Evolutionary conservation across 495 filamentous ascomycete genomes (phyloP).

Genomic region (Talaromyces trachyspermus): DNA sequence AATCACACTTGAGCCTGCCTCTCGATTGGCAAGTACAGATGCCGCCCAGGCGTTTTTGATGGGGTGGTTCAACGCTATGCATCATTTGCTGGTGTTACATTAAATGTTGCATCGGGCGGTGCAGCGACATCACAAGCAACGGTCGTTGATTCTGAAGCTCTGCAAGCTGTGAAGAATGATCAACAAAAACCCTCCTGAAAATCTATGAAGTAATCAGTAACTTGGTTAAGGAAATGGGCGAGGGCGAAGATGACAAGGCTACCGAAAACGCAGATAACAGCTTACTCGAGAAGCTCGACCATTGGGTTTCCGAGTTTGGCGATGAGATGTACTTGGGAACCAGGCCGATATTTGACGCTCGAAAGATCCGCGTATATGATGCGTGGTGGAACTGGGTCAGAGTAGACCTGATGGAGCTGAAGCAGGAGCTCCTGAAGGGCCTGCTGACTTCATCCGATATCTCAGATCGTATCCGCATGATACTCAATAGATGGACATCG

Average conservation of each 20-base stretch:
- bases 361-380: not conserved
- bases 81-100: constrained; percentile 68
- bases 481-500: constrained; percentile 18
- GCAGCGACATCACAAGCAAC: constrained; percentile 65
- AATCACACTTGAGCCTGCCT: constrained; percentile 83
- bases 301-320: constrained; percentile 91
- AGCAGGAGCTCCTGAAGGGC: not conserved
- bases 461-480: constrained; percentile 8
- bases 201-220: constrained; percentile 91
- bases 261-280: constrained; percentile 76
- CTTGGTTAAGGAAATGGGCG: constrained; percentile 90
- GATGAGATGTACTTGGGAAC: constrained; percentile 93
- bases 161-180: constrained; percentile 94
- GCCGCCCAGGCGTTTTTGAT: constrained; percentile 91
- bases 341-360: constrained; percentile 72
- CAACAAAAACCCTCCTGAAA: constrained; percentile 89
- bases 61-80: constrained; percentile 85
- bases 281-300: constrained; percentile 83
- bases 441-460: not conserved
- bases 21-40: constrained; percentile 76
- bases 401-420: not conserved
- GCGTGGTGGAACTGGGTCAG: not conserved
- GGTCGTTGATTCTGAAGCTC: constrained; percentile 98
- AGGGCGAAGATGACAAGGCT: constrained; percentile 81
- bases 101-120: constrained; percentile 70